A percentile compares a stretch with the other conserved stretches of the same genome.
Evolutionary conservation across 805 yeast species (phyloP).

Genomic region (Kodamaea hsintzibuensis): DNA sequence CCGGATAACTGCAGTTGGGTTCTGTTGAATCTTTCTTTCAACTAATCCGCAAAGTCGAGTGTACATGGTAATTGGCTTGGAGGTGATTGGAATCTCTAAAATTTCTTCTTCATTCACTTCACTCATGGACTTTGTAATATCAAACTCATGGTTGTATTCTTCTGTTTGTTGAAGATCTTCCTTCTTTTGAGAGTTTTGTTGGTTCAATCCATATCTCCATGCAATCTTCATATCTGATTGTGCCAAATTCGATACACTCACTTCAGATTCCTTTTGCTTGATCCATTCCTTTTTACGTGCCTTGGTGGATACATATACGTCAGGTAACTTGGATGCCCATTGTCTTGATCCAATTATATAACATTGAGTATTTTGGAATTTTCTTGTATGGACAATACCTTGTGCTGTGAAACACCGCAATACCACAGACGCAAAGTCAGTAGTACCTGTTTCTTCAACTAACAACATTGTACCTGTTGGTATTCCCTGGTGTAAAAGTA

Average conservation of each 20-base stretch:
- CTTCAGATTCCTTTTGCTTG: slow-evolving; percentile 55
- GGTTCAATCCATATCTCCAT: slow-evolving; percentile 77
- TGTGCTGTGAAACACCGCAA: slow-evolving; percentile 72
- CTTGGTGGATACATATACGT: slow-evolving; percentile 66
- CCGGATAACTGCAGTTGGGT: slow-evolving; percentile 54
- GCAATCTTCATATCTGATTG: slow-evolving; percentile 73
- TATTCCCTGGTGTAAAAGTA: slow-evolving; percentile 78
- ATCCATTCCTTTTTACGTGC: slow-evolving; percentile 65
- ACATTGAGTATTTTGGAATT: slow-evolving; percentile 46
- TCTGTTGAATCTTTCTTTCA: slow-evolving; percentile 33
- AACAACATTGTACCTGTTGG: slow-evolving; percentile 75
- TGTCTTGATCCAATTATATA: slow-evolving; percentile 60
- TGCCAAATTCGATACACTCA: slow-evolving; percentile 69
- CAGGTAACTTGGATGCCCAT: slow-evolving; percentile 77
- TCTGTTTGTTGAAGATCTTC: slow-evolving; percentile 38
- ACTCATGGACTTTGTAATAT: slow-evolving; percentile 66
- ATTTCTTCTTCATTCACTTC: slow-evolving; percentile 48
- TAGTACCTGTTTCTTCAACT: slow-evolving; percentile 82
- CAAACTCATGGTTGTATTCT: slow-evolving; percentile 66
- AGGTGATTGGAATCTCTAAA: slow-evolving; percentile 48
- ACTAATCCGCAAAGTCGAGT: slow-evolving; percentile 45
- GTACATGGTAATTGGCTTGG: slow-evolving; percentile 21
- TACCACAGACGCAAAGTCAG: slow-evolving; percentile 79
- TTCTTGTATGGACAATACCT: slow-evolving; percentile 66
- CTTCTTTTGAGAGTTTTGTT: slow-evolving; percentile 22